Conservation (phyloP, 176 grass and related monocot genomes). For the Cymbopogon citratus region DNA sequence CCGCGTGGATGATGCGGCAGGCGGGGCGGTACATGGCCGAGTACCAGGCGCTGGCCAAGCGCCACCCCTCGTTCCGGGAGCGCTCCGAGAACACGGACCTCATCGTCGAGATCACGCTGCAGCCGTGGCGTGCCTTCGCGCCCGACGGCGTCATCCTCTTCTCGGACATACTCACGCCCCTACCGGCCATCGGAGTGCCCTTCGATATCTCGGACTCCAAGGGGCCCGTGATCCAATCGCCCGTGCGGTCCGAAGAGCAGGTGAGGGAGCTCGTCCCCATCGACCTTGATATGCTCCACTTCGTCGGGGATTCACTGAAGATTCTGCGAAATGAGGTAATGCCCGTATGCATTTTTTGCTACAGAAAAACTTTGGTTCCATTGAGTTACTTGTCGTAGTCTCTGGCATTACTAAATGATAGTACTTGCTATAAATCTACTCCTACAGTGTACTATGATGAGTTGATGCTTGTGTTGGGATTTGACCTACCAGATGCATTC, state of each 20-base stretch:
- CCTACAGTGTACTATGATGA: neutral
- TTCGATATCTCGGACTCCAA: constrained; percentile 90
- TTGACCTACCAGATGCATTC: neutral
- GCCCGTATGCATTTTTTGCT: constrained; percentile 1
- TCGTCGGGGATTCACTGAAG: constrained; percentile 83
- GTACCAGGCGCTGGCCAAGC: constrained; percentile 84
- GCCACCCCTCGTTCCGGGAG: constrained; percentile 84
- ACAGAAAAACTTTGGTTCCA: neutral
- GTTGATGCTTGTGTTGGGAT: neutral
- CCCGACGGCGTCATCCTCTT: constrained; percentile 98
- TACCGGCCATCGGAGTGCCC: constrained; percentile 87
- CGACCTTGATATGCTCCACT: constrained; percentile 77
- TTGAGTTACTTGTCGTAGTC: neutral
- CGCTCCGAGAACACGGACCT: constrained; percentile 89
- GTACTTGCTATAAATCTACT: neutral
- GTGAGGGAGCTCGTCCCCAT: constrained; percentile 62
- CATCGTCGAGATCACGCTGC: constrained; percentile 91
- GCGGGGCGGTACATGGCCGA: constrained; percentile 91
- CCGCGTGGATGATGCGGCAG: constrained; percentile 99
- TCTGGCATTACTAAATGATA: neutral
- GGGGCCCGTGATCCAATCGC: constrained; percentile 77
- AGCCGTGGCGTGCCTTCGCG: constrained; percentile 77
- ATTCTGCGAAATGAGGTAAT: constrained; percentile 85
- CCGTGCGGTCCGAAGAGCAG: constrained; percentile 58
- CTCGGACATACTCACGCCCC: constrained; percentile 93